Conservation (phyloP, 2,329 filamentous ascomycete genomes). For the Fusarium heterosporum region DNA sequence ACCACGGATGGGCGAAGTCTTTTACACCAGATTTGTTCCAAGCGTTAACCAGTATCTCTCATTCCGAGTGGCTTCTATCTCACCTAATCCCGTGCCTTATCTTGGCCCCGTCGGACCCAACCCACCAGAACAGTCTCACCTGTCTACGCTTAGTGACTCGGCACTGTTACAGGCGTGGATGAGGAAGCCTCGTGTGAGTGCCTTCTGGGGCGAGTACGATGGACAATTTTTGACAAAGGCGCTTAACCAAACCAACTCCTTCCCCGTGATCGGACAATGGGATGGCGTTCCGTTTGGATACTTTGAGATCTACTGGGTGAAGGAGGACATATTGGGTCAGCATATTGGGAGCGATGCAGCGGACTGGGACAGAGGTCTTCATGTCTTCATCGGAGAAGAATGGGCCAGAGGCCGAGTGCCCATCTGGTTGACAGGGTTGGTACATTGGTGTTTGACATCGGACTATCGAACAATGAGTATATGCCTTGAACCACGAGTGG, state of each 20-base stretch:
- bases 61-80: slow-evolving; percentile 84
- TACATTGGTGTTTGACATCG: slow-evolving; percentile 85
- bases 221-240: slow-evolving; percentile 74
- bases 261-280: slow-evolving; percentile 93
- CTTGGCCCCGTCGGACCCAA: slow-evolving; percentile 66
- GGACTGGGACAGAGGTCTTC: slow-evolving; percentile 89
- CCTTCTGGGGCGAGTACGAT: slow-evolving; percentile 83
- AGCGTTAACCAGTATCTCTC: slow-evolving; percentile 86
- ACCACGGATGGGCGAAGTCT: slow-evolving; percentile 87
- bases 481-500: slow-evolving; percentile 88
- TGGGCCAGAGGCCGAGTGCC: slow-evolving; percentile 87
- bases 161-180: slow-evolving; percentile 86
- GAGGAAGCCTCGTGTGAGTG: slow-evolving; percentile 82
- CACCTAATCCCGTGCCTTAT: slow-evolving; percentile 71
- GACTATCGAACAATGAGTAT: slow-evolving; percentile 86
- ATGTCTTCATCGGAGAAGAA: slow-evolving; percentile 90
- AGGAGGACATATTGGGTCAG: slow-evolving; percentile 83
- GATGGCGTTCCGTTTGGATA: slow-evolving; percentile 96
- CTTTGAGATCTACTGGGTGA: slow-evolving; percentile 98
- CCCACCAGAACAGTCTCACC: slow-evolving; percentile 55
- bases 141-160: slow-evolving; percentile 63
- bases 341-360: slow-evolving; percentile 73
- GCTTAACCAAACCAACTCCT: slow-evolving; percentile 78
- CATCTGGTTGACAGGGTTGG: slow-evolving; percentile 84
- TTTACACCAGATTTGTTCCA: slow-evolving; percentile 89